Percentiles rank a stretch among this genome's conserved stretches.
phyloP scores from a whole-genome alignment of 1,284 basidiomycete species.

The Ustilago lituana region DNA sequence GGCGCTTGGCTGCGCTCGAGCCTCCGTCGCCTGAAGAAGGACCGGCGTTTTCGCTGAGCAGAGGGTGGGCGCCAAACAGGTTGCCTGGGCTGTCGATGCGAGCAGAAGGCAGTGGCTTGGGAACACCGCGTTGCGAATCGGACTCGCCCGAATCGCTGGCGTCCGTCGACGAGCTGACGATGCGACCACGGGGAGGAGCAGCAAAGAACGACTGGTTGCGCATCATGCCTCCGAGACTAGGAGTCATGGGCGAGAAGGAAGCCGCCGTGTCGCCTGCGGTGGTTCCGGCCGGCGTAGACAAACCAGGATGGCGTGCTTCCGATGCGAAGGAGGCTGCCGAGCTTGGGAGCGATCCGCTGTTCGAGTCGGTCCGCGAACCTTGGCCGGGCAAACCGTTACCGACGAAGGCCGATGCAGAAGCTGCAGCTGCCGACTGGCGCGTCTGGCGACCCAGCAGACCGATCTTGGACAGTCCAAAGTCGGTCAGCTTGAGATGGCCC shows the following conservation, averaged over 20 bases:
- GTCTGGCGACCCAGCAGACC: conserved; percentile 92
- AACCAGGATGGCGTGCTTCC: conserved; percentile 17
- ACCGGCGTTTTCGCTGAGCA: conserved; percentile 44
- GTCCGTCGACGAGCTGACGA: conserved; percentile 57
- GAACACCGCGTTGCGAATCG: conserved; percentile 36
- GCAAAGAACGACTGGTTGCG: conserved; percentile 54
- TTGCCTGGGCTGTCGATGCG: conserved; percentile 56
- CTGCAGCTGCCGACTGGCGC: conserved; percentile 30
- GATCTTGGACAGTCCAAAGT: conserved; percentile 96
- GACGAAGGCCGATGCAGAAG: conserved; percentile 9
- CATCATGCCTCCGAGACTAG: conserved; percentile 45
- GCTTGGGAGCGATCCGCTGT: conserved; percentile 40
- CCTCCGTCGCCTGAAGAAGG: conserved; percentile 72
- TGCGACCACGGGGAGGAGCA: conserved; percentile 43
- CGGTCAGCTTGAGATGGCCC: conserved; percentile 95
- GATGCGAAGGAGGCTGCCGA: conserved; percentile 46
- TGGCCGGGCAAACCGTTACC: conserved; percentile 13
- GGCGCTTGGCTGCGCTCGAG: conserved; percentile 68
- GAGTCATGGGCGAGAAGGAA: conserved; percentile 51
- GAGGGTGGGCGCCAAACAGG: conserved; percentile 47
- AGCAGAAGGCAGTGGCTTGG: conserved; percentile 46
- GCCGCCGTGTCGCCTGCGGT: conserved; percentile 47
- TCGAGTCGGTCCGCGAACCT: conserved; percentile 20
- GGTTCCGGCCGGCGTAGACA: conserved; percentile 43
- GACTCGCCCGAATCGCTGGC: conserved; percentile 57